Evolutionary conservation across 225 moss, liverwort and hornwort species (phyloP).

Genomic region (Lunularia cruciata): DNA sequence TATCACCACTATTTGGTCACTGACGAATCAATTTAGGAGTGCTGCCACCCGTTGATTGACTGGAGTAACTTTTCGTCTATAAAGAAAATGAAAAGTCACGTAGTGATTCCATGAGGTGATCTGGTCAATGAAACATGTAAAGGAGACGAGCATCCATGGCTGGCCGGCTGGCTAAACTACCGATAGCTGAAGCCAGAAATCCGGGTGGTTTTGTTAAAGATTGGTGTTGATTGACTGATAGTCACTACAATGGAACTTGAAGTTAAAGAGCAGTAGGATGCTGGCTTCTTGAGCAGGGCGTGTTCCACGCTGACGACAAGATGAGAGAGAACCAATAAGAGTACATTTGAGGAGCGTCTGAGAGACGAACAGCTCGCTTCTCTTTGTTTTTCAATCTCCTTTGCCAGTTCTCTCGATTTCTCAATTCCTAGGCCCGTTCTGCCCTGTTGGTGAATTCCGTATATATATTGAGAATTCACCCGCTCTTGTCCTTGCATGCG

Average conservation of each 20-base stretch:
- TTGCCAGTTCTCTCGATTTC: not conserved
- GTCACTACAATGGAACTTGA: not conserved
- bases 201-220: not conserved
- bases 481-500: not conserved
- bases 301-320: not conserved
- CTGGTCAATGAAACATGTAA: too few relatives aligned
- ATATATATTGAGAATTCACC: not conserved
- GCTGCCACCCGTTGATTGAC: not conserved
- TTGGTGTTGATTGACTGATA: not conserved
- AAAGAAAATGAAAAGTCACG: not conserved
- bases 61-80: not conserved
- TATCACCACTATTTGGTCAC: not conserved
- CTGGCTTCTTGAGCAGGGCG: not conserved
- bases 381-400: not conserved
- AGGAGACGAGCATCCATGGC: too few relatives aligned
- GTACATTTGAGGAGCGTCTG: not conserved
- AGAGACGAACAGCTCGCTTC: not conserved
- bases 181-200: not conserved
- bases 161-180: too few relatives aligned
- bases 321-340: not conserved
- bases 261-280: not conserved
- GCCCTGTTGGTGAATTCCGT: not conserved
- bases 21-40: not conserved
- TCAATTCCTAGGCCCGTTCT: not conserved
- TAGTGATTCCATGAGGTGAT: too few relatives aligned